Evolutionary conservation across 805 yeast species (phyloP).

Genomic region (Candida pseudoglaebosa): DNA sequence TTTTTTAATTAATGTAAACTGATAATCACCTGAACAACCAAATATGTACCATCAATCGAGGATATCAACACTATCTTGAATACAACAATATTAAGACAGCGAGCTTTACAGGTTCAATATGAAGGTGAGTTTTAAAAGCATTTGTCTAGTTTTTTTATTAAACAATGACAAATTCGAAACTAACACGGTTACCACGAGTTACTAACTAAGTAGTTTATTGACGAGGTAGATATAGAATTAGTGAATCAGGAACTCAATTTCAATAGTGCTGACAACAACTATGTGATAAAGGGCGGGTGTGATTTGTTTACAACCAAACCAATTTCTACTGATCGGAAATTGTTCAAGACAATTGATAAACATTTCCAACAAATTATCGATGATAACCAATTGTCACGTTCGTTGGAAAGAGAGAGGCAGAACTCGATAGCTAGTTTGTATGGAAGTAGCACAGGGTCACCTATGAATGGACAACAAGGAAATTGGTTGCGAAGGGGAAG

Average conservation of each 20-base stretch:
- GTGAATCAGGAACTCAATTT: conserved; percentile 83
- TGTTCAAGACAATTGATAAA: conserved; percentile 82
- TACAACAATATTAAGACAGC: too few species aligned
- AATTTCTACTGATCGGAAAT: conserved; percentile 82
- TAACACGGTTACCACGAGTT: conserved; percentile 6
- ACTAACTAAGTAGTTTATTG: conserved; percentile 62
- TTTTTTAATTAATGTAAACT: too few species aligned
- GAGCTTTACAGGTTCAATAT: conserved; percentile 5
- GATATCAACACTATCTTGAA: too few species aligned
- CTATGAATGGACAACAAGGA: conserved; percentile 8
- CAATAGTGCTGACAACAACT: conserved; percentile 39
- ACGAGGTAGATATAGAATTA: conserved; percentile 87
- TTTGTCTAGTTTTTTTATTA: too few species aligned
- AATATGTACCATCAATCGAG: too few species aligned
- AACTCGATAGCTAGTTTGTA: conserved; percentile 32
- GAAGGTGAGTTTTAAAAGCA: conserved; percentile 15
- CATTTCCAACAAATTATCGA: conserved; percentile 58
- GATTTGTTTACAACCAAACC: conserved; percentile 94
- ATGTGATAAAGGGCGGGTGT: conserved; percentile 75
- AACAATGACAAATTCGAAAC: too few species aligned
- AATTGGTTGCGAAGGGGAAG: conserved; percentile 19
- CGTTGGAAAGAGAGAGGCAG: conserved; percentile 35
- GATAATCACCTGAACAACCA: conserved; percentile 4
- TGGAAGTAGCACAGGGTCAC: conserved; percentile 37
- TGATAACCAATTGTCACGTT: conserved; percentile 39